Base-by-base conservation (phyloP, 208 protist genomes). In the Crithidia expoeki region DNA sequence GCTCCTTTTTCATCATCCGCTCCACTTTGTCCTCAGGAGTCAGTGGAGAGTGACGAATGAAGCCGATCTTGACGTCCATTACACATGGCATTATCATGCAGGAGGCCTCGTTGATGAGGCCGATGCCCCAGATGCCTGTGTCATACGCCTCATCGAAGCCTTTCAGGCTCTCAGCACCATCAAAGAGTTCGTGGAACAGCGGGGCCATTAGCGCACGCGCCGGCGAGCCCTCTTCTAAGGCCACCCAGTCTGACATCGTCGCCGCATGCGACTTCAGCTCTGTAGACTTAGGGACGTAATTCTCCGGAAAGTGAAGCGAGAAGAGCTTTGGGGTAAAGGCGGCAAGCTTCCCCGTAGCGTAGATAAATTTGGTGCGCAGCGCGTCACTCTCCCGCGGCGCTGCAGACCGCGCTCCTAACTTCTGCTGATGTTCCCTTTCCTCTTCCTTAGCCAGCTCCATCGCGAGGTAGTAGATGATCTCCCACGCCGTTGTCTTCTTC, bases 1-100 rank as follows among this genome's bases (percentile, higher is more conserved):
- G 53, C 65, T 89, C 77, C 62, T 90, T 87, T 33, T 68, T 71
- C 49, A 66, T 44, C 52, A 90, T 86, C 30, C 80, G 81, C 14
- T 40, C 66, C 12, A 89, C 51, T 64, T 93, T 95, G 19, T 74
- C 81, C 17, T 46, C 53, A 21, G 78, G 70, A 11, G 90, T 93
- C n/a, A 87, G 58, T 10, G 85, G 90, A 2, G 86, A 90, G 72
- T 89, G 79, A 4, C 86, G 85, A n/a, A 86, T 64, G 59, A 72
- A 84, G 49, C 90, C 90, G 19, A 95, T 34, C 68, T 95, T 95
- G 36, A 93, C 53, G 60, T 95, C 90, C 74, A 90, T 82, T n/a
- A 86, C 78, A 61, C 80, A 90, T 9, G 85, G 79, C 60, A 32
- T 49, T 21, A 16, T 25, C 62, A 91, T 79, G 23, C 72, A 77